A percentile compares a stretch with the other conserved stretches of the same genome.
Conservation (phyloP, 108 stramenopile genomes). For the Cyclotella atomus region DNA sequence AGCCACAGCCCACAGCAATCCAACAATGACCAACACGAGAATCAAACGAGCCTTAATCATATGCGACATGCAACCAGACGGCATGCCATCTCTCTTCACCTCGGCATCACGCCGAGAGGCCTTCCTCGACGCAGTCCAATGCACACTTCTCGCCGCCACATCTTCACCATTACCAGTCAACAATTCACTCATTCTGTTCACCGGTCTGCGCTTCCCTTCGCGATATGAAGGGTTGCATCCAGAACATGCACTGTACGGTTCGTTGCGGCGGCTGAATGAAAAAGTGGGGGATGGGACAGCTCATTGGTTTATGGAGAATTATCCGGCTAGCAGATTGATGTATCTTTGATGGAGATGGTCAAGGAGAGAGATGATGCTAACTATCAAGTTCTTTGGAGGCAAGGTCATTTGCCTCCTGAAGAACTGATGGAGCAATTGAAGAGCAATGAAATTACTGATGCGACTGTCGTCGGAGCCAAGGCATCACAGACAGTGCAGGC, state of each 20-base stretch:
- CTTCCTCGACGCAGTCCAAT: conserved; percentile 2
- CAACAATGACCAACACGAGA: conserved; percentile 1
- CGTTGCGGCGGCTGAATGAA: conserved; percentile 34
- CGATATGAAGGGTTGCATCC: conserved; percentile 32
- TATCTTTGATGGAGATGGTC: conserved; percentile 15
- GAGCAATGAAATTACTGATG: conserved; percentile 18
- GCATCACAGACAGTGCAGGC: conserved; percentile 50
- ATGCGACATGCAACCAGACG: conserved; percentile 29
- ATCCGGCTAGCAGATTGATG: conserved; percentile 24
- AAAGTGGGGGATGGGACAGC: conserved; percentile 25
- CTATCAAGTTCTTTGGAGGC: not conserved
- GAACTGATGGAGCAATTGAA: not conserved
- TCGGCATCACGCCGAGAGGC: conserved; percentile 1
- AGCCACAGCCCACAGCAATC: not conserved
- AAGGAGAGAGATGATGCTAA: not conserved
- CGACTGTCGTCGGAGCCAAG: conserved; percentile 24
- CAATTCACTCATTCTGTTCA: conserved; percentile 22
- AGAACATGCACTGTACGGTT: conserved; percentile 45
- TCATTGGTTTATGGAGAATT: conserved; percentile 53
- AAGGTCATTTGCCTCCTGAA: not conserved
- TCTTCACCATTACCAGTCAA: not conserved
- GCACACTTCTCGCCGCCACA: not conserved
- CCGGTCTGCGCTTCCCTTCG: conserved; percentile 26
- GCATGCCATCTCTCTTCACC: conserved; percentile 11
- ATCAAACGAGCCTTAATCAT: conserved; percentile 14